Evolutionary conservation across 306 rosid genomes (phyloP).

Genomic region (Ormosia semicastrata): DNA sequence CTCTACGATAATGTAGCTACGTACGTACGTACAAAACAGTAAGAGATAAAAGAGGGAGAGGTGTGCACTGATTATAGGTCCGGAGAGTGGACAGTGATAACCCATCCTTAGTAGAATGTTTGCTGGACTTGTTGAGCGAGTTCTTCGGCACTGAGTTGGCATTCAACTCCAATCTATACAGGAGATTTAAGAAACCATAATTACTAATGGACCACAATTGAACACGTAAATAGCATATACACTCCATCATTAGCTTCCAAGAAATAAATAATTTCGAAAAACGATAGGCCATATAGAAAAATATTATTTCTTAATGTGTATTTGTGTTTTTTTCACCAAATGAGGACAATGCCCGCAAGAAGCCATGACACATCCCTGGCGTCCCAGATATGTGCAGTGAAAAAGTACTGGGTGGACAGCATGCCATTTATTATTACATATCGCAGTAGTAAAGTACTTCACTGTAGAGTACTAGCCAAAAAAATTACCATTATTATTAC

Average conservation of each 20-base stretch:
- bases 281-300: neutral
- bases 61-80: conserved; percentile 15
- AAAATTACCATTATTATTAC: neutral
- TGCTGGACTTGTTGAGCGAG: conserved; percentile 92
- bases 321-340: conserved; percentile 15
- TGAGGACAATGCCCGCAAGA: conserved; percentile 30
- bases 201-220: conserved; percentile 1
- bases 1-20: conserved; percentile 27
- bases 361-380: neutral
- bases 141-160: conserved; percentile 96
- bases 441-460: neutral
- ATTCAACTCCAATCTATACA: conserved; percentile 85
- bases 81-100: neutral
- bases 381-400: conserved; percentile 6
- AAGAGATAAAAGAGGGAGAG: neutral
- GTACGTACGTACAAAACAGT: conserved; percentile 24
- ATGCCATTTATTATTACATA: neutral
- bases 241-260: conserved; percentile 32
- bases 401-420: conserved; percentile 7
- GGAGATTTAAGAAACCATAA: neutral
- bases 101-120: conserved; percentile 64
- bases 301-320: no score
- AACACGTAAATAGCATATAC: neutral
- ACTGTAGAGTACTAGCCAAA: neutral
- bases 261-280: neutral